Evolutionary conservation across 345 rosid species (phyloP).

Genomic region (Heritiera littoralis): DNA sequence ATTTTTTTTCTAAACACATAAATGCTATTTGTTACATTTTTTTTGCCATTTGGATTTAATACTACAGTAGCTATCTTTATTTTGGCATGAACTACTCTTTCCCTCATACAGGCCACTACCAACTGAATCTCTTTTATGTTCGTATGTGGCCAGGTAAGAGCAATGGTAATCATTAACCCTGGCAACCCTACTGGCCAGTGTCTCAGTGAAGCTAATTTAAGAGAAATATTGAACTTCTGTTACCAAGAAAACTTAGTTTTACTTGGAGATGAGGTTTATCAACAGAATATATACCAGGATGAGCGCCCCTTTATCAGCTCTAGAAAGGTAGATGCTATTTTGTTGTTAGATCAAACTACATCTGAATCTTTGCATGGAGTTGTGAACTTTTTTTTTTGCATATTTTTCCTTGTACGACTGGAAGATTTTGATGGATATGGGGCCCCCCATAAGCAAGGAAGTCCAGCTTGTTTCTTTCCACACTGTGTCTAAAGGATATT

Average conservation of each 20-base stretch:
- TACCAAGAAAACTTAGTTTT: constrained; percentile 73
- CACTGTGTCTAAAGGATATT: constrained; percentile 96
- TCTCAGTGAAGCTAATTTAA: constrained; percentile 84
- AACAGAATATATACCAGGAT: constrained; percentile 95
- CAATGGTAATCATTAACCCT: constrained; percentile 98
- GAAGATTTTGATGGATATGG: constrained; percentile 93
- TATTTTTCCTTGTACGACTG: constrained; percentile 16
- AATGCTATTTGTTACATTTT: constrained; percentile 13
- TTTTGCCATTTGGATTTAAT: constrained; percentile 18
- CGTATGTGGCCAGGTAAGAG: constrained; percentile 64
- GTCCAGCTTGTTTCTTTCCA: constrained; percentile 96
- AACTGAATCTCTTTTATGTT: constrained; percentile 7
- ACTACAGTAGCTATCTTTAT: not conserved
- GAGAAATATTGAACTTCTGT: constrained; percentile 81
- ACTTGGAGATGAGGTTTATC: constrained; percentile 98
- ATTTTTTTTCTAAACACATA: not conserved
- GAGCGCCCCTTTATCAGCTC: constrained; percentile 93
- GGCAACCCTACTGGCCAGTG: constrained; percentile 99
- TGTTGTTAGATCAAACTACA: constrained; percentile 17
- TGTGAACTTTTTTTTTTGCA: constrained; percentile 8
- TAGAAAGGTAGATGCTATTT: constrained; percentile 57
- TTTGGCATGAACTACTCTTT: constrained; percentile 1
- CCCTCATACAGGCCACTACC: not conserved
- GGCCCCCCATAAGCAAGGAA: constrained; percentile 74
- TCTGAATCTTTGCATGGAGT: constrained; percentile 14